Evolutionary conservation across 1,284 basidiomycete genomes (phyloP), one percentile per base, ranked within the genome.

Genomic region (Kalmanozyma brasiliensis): DNA sequence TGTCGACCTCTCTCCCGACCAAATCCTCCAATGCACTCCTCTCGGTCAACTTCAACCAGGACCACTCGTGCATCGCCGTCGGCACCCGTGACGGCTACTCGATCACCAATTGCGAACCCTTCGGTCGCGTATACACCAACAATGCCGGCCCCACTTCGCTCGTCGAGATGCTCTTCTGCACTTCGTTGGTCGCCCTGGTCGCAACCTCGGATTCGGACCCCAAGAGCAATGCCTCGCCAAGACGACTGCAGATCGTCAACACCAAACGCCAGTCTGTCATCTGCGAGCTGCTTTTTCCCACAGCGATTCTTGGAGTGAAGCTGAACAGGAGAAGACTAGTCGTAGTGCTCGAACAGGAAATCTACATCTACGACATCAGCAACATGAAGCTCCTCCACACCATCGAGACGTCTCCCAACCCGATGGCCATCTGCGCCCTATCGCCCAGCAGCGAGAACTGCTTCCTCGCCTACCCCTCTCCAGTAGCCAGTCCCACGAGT

Each of bases 91-190:
- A 92, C 83, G 96, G 96, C 4, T 98, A 98, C 83, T 91, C 90
- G 73, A 97, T 98, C 82, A 92, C 93, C 46, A 98, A 98, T 82
- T 97, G 93, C 82, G 95, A 99, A 82, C 96, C 96, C 45, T 98
- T 94, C 82, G 95, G 94, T 37, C 87, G 92, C 72, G 93, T 99
- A 8, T 95, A 95, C 81, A 93, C 92, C 14, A 91, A 91, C 88
- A 91, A 93, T 93, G 81, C 83, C 90, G 94, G 94, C 3, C 92
- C 95, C 0, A 89, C 91, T 14, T 93, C 93, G 23, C 94, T 96
- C 64, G 94, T 98, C 11, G 95, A 98, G 84, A 99, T 99, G 95
- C 87, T 98, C 60, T 99, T 99, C 85, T 97, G 94, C 84, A 98
- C 96, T 4, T 96, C 93, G 9, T 87, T 98, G 61, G 93, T 98